These are phyloP conservation scores for Syncephalastrum racemosum DNA, from an alignment of 371 early-diverging fungal genomes.

Conservation along the genomic window DNA sequence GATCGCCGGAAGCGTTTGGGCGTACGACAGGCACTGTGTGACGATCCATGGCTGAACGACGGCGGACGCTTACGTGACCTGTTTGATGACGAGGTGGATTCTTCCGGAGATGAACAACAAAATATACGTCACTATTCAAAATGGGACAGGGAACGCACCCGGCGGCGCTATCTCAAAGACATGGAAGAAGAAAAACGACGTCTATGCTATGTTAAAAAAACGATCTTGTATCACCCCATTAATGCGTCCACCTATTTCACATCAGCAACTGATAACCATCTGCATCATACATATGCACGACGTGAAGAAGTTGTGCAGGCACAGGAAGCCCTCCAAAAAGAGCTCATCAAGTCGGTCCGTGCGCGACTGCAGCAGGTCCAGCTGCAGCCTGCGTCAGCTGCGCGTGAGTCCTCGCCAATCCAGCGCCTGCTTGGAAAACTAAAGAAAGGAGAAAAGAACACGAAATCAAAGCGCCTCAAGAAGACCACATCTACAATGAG, in stretches of 20 bases:
- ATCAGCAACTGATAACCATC: constrained; percentile 12
- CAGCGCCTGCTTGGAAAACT: constrained; percentile 34
- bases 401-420: constrained; percentile 25
- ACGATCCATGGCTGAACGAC: constrained; percentile 53
- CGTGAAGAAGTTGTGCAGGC: constrained; percentile 30
- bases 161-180: constrained; percentile 14
- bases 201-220: constrained; percentile 14
- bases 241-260: constrained; percentile 39
- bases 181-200: constrained; percentile 14
- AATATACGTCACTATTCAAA: not conserved
- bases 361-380: constrained; percentile 30
- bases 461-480: not conserved
- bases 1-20: constrained; percentile 47
- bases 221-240: constrained; percentile 37
- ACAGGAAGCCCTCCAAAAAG: constrained; percentile 31
- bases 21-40: constrained; percentile 39
- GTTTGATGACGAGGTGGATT: constrained; percentile 9
- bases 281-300: constrained; percentile 15
- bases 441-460: constrained; percentile 7
- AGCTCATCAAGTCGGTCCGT: constrained; percentile 33
- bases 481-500: constrained; percentile 9
- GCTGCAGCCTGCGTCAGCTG: constrained; percentile 17
- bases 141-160: constrained; percentile 16
- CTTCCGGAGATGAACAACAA: not conserved
- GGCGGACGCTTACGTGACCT: constrained; percentile 24